These are phyloP conservation scores for Thraustochytrium striatum DNA, from an alignment of 352 stramenopile genomes.

Conservation along the genomic window DNA sequence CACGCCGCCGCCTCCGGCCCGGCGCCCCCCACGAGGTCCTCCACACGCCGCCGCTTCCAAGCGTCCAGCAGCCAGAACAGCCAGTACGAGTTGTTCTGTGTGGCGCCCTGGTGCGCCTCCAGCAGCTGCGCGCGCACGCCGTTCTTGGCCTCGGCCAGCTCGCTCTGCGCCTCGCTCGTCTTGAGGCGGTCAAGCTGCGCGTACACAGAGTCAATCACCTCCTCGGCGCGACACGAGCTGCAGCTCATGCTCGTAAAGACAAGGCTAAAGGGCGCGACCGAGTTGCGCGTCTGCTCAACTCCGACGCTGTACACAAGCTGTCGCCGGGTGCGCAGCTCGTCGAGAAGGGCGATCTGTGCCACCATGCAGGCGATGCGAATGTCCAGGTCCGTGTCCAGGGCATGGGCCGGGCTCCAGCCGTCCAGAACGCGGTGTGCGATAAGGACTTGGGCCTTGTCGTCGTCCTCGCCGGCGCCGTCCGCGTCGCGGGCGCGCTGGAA, in stretches of 20 bases:
- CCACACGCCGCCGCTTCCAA: too few species aligned
- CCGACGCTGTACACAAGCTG: conserved; percentile 35
- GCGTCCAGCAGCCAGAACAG: conserved; percentile 45
- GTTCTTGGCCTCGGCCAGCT: neutral
- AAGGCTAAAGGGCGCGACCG: conserved; percentile 6
- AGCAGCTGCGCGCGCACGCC: neutral
- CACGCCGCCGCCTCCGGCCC: too few species aligned
- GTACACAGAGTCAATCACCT: conserved; percentile 21
- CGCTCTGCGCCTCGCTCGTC: neutral
- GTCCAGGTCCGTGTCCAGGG: neutral
- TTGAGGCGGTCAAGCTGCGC: conserved; percentile 4
- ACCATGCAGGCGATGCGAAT: conserved; percentile 29
- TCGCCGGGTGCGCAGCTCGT: neutral
- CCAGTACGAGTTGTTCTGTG: conserved; percentile 43
- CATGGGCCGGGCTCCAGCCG: neutral
- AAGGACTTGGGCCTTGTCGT: neutral
- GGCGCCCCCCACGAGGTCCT: too few species aligned
- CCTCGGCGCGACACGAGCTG: neutral
- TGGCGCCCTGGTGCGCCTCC: conserved; percentile 6
- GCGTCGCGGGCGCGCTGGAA: neutral
- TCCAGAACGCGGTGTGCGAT: neutral
- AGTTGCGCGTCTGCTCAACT: conserved; percentile 22
- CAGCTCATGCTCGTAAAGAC: neutral
- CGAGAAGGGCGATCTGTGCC: conserved; percentile 9
- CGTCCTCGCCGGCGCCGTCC: neutral